Evolutionary conservation across 768 basidiomycete genomes (phyloP).

Genomic region (Russula brevipes): DNA sequence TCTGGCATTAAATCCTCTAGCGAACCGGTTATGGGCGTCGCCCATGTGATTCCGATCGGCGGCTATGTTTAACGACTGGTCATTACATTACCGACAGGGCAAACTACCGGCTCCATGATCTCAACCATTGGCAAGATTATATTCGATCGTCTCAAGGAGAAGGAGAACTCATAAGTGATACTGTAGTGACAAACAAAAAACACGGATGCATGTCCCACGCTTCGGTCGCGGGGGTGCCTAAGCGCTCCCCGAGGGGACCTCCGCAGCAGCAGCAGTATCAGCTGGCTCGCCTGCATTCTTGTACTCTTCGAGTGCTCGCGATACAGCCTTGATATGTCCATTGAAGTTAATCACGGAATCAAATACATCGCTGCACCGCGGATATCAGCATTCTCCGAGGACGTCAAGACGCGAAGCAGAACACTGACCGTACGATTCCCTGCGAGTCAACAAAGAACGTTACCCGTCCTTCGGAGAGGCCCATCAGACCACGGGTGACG

Average conservation of each 20-base stretch:
- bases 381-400: not conserved
- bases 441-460: slow-evolving; percentile 74
- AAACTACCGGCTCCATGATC: too few species aligned
- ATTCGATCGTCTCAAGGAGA: not conserved
- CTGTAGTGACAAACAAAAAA: not conserved
- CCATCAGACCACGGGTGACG: slow-evolving; percentile 63
- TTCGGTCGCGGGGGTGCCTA: not conserved
- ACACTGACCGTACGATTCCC: slow-evolving; percentile 56
- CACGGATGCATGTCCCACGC: not conserved
- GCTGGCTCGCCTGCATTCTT: slow-evolving; percentile 29
- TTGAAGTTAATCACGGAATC: slow-evolving; percentile 51
- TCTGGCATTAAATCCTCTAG: not conserved
- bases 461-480: slow-evolving; percentile 56
- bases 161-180: not conserved
- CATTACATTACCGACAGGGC: too few species aligned
- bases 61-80: too few species aligned
- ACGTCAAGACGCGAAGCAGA: not conserved
- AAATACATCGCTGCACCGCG: slow-evolving; percentile 46
- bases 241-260: not conserved
- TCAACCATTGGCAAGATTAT: too few species aligned
- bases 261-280: not conserved
- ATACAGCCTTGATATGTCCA: slow-evolving; percentile 61
- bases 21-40: not conserved
- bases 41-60: slow-evolving; percentile 1
- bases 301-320: slow-evolving; percentile 51